These are phyloP conservation scores for Magnolia changhungtana DNA, from an alignment of 164 flowering plant genomes.

Conservation along the genomic window DNA sequence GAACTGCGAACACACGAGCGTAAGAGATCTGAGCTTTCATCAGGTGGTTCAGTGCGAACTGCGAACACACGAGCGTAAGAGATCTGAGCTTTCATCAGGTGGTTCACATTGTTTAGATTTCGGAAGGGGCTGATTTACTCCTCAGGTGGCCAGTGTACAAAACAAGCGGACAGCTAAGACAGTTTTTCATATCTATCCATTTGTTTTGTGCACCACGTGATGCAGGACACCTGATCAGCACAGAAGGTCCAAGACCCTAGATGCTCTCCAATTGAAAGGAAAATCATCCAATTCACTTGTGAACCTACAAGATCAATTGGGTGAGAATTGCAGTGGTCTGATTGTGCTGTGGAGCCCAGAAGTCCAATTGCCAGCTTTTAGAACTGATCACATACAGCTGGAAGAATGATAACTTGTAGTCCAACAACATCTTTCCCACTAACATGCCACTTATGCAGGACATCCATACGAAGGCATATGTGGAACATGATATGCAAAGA, in stretches of 20 bases:
- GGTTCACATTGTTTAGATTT: background rate
- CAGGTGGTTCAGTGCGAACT: background rate
- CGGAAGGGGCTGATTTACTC: background rate
- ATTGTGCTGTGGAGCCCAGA: no score
- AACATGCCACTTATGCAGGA: background rate
- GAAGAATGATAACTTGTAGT: background rate
- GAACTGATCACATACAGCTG: no score
- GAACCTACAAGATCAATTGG: no score
- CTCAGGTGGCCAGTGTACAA: background rate
- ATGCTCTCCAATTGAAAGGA: background rate
- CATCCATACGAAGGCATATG: background rate
- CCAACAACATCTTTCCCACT: background rate
- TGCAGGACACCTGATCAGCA: background rate
- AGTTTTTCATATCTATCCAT: background rate
- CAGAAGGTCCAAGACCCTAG: background rate
- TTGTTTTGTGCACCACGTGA: background rate
- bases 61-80: background rate
- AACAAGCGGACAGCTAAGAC: background rate
- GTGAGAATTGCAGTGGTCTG: no score
- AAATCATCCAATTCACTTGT: background rate
- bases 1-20: background rate
- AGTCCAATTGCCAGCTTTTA: no score
- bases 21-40: background rate
- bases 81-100: background rate
- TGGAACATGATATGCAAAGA: background rate